These are phyloP conservation scores for Hanseniaspora occidentalis DNA, from an alignment of 805 yeast genomes.

Conservation along the genomic window DNA sequence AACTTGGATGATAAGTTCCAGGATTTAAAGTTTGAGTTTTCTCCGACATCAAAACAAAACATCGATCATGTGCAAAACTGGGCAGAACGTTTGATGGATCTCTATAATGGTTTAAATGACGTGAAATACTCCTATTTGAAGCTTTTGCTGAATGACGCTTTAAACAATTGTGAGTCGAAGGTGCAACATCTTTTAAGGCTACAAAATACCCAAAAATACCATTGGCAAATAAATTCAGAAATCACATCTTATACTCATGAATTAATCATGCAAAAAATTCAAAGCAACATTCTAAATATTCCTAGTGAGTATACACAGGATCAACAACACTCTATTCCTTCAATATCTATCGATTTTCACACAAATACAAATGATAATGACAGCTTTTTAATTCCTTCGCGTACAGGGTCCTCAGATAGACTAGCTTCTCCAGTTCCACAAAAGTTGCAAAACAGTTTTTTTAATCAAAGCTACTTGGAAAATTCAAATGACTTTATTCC, in stretches of 20 bases:
- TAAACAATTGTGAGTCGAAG: conserved; percentile 35
- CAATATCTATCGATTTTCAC: no score
- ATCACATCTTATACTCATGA: conserved; percentile 56
- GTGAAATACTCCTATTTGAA: conserved; percentile 1
- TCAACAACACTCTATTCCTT: no score
- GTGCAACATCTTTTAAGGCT: conserved; percentile 58
- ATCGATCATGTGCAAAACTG: conserved; percentile 30
- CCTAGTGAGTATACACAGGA: neutral
- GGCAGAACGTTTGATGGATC: conserved; percentile 18
- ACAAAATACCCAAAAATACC: conserved; percentile 61
- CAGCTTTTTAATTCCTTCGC: neutral
- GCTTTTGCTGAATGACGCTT: neutral
- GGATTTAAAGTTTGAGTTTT: conserved; percentile 23
- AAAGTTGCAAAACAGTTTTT: neutral
- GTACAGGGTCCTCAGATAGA: neutral
- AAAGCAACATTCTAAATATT: conserved; percentile 26
- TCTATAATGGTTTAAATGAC: conserved; percentile 5
- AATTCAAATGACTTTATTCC: neutral
- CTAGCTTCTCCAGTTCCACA: neutral
- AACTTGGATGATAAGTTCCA: conserved; percentile 2
- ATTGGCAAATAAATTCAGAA: conserved; percentile 65
- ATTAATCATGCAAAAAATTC: conserved; percentile 51
- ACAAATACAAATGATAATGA: no score
- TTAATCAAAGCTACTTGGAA: neutral
- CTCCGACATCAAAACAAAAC: conserved; percentile 52